Base-by-base conservation (phyloP, 2,329 filamentous ascomycete species). In the Pseudogymnoascus sp. region DNA sequence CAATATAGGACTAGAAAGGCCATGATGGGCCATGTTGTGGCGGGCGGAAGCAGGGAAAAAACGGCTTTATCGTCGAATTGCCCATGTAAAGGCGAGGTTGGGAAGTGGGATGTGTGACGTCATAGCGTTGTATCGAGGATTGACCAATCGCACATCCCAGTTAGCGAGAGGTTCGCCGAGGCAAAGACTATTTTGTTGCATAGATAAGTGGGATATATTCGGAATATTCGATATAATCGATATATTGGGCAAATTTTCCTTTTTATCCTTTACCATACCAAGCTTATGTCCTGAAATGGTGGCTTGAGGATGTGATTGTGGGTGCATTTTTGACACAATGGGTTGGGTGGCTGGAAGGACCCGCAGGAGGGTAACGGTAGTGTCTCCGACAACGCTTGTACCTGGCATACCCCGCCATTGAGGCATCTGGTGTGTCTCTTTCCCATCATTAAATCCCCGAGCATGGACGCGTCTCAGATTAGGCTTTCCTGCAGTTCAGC, bases 31-130 rank as follows among this genome's bases (percentile, higher is more conserved):
- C 26, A 34, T 34, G 11, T 12, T 34, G n/a, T 34, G 26, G 26
- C 29, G n/a, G 51, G 51, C 7, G 10, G 10, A 26, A 34, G n/a
- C 51, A 57, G 51, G 51, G 51, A 34, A 57, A 51, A 3, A 51
- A 7, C 23, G 29, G 26, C 29, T 34, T 57, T 34, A 5, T 18
- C 29, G n/a, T 57, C 29, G 16, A 34, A 57, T 57, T 26, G 26
- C 26, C 29, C 8, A 14, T 18, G n/a, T 57, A 18, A 57, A 14
- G 29, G 6, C 29, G 51, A 57, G 51, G 51, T 57, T 57, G 51
- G 51, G 51, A 57, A 57, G 51, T 57, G 51, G 51, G 51, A 57
- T 34, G 10, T 10, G 51, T 57, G 51, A 57, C 51, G 51, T 57
- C 51, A 57, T 57, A 4, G n/a, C 29, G 26, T 18, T 18, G 10